Conservation (phyloP, 495 filamentous ascomycete genomes). For the Neurospora sp. region DNA sequence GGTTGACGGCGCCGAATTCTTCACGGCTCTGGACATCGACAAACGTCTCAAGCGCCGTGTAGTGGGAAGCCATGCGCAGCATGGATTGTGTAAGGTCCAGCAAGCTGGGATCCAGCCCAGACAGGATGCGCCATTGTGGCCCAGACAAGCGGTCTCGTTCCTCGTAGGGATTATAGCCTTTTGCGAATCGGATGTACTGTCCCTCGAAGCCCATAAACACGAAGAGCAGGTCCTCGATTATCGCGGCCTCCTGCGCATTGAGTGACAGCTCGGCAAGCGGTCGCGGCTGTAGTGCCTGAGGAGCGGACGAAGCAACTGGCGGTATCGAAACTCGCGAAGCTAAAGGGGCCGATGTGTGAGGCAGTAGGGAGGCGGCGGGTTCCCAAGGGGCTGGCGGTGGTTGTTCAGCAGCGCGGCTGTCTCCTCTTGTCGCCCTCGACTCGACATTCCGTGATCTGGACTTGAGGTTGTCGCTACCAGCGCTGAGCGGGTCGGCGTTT, state of each 20-base stretch:
- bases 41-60: conserved; percentile 81
- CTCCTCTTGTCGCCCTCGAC: background rate
- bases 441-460: background rate
- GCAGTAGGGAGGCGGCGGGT: conserved; percentile 68
- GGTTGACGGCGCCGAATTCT: conserved; percentile 92
- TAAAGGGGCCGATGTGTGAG: conserved; percentile 80
- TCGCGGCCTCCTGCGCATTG: conserved; percentile 71
- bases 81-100: conserved; percentile 79
- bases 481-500: conserved; percentile 54
- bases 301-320: conserved; percentile 62
- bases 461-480: conserved; percentile 18
- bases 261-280: conserved; percentile 62
- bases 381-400: conserved; percentile 47
- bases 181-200: conserved; percentile 81
- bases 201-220: conserved; percentile 99
- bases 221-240: conserved; percentile 84
- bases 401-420: conserved; percentile 9
- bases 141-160: conserved; percentile 82
- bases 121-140: conserved; percentile 65
- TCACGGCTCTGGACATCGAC: conserved; percentile 88
- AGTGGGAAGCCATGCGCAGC: conserved; percentile 92
- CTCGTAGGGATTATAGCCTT: conserved; percentile 66
- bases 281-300: conserved; percentile 58
- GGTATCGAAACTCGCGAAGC: conserved; percentile 79
- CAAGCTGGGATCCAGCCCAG: conserved; percentile 82